These are phyloP conservation scores for Pholiota molesta DNA, from an alignment of 768 basidiomycete genomes.

Conservation along the genomic window DNA sequence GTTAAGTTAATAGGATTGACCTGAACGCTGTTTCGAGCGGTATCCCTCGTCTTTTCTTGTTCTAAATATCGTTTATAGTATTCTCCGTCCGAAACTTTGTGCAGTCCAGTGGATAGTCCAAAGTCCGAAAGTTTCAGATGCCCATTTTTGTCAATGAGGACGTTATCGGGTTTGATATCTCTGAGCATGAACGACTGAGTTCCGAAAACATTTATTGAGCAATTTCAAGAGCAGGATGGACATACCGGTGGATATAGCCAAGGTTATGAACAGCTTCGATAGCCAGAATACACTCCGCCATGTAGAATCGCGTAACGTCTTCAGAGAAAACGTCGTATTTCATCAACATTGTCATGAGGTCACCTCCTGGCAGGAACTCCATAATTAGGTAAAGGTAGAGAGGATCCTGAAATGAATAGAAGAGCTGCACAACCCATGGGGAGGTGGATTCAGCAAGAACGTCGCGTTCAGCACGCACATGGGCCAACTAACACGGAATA, in stretches of 20 bases:
- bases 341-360: slow-evolving; percentile 99
- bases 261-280: slow-evolving; percentile 98
- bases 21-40: slow-evolving; percentile 92
- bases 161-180: slow-evolving; percentile 99
- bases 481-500: slow-evolving; percentile 70
- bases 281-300: slow-evolving; percentile 97
- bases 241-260: slow-evolving; percentile 98
- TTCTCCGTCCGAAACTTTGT: slow-evolving; percentile 93
- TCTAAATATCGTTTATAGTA: slow-evolving; percentile 94
- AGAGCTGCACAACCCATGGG: slow-evolving; percentile 96
- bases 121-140: slow-evolving; percentile 99
- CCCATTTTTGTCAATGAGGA: slow-evolving; percentile 95
- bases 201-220: not conserved
- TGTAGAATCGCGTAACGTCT: slow-evolving; percentile 98
- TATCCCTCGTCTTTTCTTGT: slow-evolving; percentile 62
- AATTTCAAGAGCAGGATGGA: not conserved
- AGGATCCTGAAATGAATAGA: slow-evolving; percentile 97
- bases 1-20: slow-evolving; percentile 97
- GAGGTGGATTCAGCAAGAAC: slow-evolving; percentile 96
- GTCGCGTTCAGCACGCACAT: slow-evolving; percentile 96
- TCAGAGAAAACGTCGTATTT: slow-evolving; percentile 99
- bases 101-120: slow-evolving; percentile 95
- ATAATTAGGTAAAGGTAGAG: slow-evolving; percentile 97
- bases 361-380: slow-evolving; percentile 86
- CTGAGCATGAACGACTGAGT: slow-evolving; percentile 40